Conservation (phyloP, 352 stramenopile genomes). For the Phytophthora cryptogea region DNA sequence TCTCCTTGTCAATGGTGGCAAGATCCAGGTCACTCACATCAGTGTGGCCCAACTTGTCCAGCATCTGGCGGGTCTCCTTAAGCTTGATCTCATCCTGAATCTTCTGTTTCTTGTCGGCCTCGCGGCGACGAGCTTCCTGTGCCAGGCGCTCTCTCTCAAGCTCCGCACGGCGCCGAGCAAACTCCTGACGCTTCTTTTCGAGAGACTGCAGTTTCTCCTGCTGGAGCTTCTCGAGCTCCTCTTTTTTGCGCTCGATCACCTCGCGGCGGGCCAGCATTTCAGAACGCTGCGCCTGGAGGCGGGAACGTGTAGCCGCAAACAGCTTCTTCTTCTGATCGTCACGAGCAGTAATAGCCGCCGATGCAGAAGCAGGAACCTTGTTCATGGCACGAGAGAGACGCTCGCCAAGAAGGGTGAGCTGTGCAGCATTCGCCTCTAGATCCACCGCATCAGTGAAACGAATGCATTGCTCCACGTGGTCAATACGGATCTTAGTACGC, state of each 20-base stretch:
- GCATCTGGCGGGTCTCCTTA: slow-evolving; percentile 87
- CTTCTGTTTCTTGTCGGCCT: slow-evolving; percentile 95
- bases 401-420: slow-evolving; percentile 76
- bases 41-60: slow-evolving; percentile 79
- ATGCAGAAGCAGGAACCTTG: slow-evolving; percentile 47
- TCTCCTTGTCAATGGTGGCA: slow-evolving; percentile 79
- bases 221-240: slow-evolving; percentile 94
- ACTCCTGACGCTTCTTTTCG: slow-evolving; percentile 81
- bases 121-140: slow-evolving; percentile 80
- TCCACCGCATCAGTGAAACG: slow-evolving; percentile 84
- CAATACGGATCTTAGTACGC: slow-evolving; percentile 82
- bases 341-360: slow-evolving; percentile 14
- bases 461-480: slow-evolving; percentile 86
- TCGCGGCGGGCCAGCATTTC: slow-evolving; percentile 90
- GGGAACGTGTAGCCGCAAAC: slow-evolving; percentile 76
- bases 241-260: slow-evolving; percentile 97
- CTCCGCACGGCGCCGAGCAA: slow-evolving; percentile 69
- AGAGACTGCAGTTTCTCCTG: slow-evolving; percentile 92
- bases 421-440: slow-evolving; percentile 74
- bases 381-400: slow-evolving; percentile 62
- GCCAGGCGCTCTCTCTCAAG: slow-evolving; percentile 80
- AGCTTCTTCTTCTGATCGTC: slow-evolving; percentile 51
- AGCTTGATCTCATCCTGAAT: slow-evolving; percentile 96
- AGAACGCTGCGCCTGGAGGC: slow-evolving; percentile 77
- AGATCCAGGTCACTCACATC: slow-evolving; percentile 73